phyloP scores from a whole-genome alignment of 306 rosid species.

The Ormosia semicastrata region DNA sequence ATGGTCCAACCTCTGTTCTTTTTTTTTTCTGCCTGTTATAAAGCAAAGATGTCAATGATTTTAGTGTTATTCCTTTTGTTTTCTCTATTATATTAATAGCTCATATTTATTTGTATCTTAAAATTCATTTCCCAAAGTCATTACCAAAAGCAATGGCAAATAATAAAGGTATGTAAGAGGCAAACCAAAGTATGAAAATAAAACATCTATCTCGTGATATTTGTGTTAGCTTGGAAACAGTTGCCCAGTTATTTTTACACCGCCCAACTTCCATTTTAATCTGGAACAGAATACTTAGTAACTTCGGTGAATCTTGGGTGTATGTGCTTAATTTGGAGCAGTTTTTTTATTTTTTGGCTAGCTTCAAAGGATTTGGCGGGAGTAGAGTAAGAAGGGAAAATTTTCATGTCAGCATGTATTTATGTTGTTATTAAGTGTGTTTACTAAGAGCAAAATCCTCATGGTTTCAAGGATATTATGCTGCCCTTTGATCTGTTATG shows the following conservation, averaged over 20 bases:
- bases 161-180: background rate
- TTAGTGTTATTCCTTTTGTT: background rate
- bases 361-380: background rate
- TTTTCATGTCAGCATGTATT: background rate
- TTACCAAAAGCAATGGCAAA: background rate
- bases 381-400: background rate
- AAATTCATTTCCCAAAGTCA: background rate
- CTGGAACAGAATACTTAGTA: background rate
- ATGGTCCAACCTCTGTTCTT: background rate
- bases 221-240: conserved; percentile 7
- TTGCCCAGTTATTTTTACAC: background rate
- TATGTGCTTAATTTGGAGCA: background rate
- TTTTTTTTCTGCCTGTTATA: background rate
- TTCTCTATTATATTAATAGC: conserved; percentile 6
- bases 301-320: conserved; percentile 6
- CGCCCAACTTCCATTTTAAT: background rate
- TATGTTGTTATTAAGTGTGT: background rate
- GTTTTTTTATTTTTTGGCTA: background rate
- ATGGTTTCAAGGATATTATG: background rate
- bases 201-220: conserved; percentile 3
- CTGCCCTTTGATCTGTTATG: conserved; percentile 7
- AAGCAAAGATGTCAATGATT: background rate
- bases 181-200: background rate
- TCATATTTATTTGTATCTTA: background rate
- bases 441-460: background rate